Percentiles rank a stretch among this genome's conserved stretches.
Conservation (phyloP, 495 filamentous ascomycete genomes). For the Penicillium macrosclerotiorum region DNA sequence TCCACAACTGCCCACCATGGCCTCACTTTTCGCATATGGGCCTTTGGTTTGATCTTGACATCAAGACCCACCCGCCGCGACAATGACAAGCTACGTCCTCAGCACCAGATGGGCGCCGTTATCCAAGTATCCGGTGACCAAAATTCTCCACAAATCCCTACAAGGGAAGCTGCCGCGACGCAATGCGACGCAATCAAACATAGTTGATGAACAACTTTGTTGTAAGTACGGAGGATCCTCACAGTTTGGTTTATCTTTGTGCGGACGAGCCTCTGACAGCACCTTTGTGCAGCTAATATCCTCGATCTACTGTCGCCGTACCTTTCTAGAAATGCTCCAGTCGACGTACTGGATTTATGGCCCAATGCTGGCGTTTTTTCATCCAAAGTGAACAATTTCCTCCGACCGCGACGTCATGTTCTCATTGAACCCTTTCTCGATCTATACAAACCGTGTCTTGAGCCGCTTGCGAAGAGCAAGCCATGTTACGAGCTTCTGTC, state of each 20-base stretch:
- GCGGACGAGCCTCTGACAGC: no score
- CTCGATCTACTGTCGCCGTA: constrained; percentile 55
- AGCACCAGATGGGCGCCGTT: constrained; percentile 3
- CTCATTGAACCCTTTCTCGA: constrained; percentile 65
- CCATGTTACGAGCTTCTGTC: constrained; percentile 51
- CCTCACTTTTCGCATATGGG: background rate
- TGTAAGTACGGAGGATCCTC: constrained; percentile 41
- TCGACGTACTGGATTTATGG: constrained; percentile 82
- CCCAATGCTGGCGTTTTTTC: constrained; percentile 77
- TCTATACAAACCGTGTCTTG: constrained; percentile 55
- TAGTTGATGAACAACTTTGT: constrained; percentile 60
- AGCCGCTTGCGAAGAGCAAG: constrained; percentile 58
- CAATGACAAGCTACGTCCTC: no score
- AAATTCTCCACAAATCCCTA: constrained; percentile 11
- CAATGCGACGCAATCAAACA: constrained; percentile 21
- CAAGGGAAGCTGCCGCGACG: constrained; percentile 1
- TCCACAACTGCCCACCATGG: constrained; percentile 1
- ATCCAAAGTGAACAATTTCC: constrained; percentile 63
- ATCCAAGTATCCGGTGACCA: constrained; percentile 21
- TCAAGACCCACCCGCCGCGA: no score
- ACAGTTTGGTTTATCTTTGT: no score
- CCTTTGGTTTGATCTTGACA: no score
- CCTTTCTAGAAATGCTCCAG: constrained; percentile 60
- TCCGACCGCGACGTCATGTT: constrained; percentile 77
- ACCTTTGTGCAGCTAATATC: constrained; percentile 41